Evolutionary conservation across 2,329 filamentous ascomycete species (phyloP).

Genomic region (Claviceps digitariae): DNA sequence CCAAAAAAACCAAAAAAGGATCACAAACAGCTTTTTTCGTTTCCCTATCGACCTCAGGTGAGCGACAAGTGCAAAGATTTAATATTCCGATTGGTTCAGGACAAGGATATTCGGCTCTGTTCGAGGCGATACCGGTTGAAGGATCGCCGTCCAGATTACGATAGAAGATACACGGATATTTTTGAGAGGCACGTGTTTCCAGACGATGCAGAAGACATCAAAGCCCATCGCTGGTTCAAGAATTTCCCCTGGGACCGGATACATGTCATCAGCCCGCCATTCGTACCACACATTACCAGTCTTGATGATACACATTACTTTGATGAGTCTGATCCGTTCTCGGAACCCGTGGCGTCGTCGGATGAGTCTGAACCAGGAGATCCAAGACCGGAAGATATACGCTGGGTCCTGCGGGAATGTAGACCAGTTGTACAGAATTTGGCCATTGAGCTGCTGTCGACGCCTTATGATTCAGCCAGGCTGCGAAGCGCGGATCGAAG

Average conservation of each 20-base stretch:
- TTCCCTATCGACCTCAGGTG: slow-evolving; percentile 53
- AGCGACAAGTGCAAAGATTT: slow-evolving; percentile 64
- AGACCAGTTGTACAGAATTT: slow-evolving; percentile 26
- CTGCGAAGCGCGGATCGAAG: slow-evolving; percentile 36
- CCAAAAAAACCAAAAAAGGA: slow-evolving; percentile 32
- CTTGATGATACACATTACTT: slow-evolving; percentile 79
- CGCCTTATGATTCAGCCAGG: slow-evolving; percentile 33
- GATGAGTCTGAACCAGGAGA: slow-evolving; percentile 16
- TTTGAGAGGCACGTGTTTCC: slow-evolving; percentile 56
- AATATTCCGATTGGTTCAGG: slow-evolving; percentile 56
- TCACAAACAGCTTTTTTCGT: slow-evolving; percentile 55
- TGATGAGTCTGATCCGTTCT: slow-evolving; percentile 64
- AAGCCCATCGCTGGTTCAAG: slow-evolving; percentile 73
- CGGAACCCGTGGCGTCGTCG: slow-evolving; percentile 42
- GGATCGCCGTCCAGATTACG: slow-evolving; percentile 28
- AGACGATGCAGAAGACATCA: slow-evolving; percentile 81
- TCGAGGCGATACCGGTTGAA: slow-evolving; percentile 60
- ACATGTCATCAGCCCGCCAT: slow-evolving; percentile 59
- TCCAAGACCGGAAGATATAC: slow-evolving; percentile 18
- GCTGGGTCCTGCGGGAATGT: slow-evolving; percentile 23
- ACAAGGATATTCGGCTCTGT: slow-evolving; percentile 64
- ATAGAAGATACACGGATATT: slow-evolving; percentile 11
- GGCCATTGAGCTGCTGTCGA: slow-evolving; percentile 30
- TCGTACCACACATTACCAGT: slow-evolving; percentile 57
- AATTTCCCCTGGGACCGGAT: slow-evolving; percentile 66